These are phyloP conservation scores for Teunomyces panamensis DNA, from an alignment of 805 yeast species.

Conservation along the genomic window DNA sequence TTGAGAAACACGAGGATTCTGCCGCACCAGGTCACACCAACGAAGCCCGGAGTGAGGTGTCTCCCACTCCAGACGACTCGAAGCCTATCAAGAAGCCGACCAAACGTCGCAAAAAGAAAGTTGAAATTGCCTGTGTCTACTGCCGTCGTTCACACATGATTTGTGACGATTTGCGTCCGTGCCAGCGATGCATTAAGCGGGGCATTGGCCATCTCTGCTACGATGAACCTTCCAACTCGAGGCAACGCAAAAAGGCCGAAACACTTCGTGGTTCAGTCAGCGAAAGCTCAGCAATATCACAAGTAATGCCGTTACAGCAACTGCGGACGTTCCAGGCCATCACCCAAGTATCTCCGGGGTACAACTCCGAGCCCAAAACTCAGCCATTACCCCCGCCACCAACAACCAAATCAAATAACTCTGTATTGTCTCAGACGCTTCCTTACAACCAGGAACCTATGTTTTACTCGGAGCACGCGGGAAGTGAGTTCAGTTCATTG, in stretches of 20 bases:
- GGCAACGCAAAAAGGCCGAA: slow-evolving; percentile 40
- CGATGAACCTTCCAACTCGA: slow-evolving; percentile 56
- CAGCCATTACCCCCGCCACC: slow-evolving; percentile 5
- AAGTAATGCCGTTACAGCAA: slow-evolving; percentile 1
- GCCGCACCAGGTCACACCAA: slow-evolving; percentile 2
- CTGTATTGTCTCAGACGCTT: slow-evolving; percentile 37
- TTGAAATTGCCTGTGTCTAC: slow-evolving; percentile 76
- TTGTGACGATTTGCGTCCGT: slow-evolving; percentile 76
- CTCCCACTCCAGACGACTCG: neutral
- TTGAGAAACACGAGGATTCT: neutral
- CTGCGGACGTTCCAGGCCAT: neutral
- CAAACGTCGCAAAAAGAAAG: slow-evolving; percentile 46
- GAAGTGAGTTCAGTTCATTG: slow-evolving; percentile 85
- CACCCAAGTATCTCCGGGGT: slow-evolving; percentile 4
- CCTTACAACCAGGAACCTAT: slow-evolving; percentile 65
- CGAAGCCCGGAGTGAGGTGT: neutral
- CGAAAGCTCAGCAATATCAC: slow-evolving; percentile 3
- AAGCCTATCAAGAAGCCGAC: slow-evolving; percentile 3
- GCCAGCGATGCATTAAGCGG: slow-evolving; percentile 80
- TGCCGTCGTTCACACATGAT: slow-evolving; percentile 94
- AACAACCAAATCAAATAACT: slow-evolving; percentile 8
- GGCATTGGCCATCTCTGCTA: slow-evolving; percentile 86
- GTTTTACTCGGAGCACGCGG: slow-evolving; percentile 88
- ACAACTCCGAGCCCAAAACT: neutral
- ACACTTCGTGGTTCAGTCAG: slow-evolving; percentile 12